These are phyloP conservation scores for Phytophthora pluvialis DNA, from an alignment of 352 stramenopile species.

Conservation along the genomic window DNA sequence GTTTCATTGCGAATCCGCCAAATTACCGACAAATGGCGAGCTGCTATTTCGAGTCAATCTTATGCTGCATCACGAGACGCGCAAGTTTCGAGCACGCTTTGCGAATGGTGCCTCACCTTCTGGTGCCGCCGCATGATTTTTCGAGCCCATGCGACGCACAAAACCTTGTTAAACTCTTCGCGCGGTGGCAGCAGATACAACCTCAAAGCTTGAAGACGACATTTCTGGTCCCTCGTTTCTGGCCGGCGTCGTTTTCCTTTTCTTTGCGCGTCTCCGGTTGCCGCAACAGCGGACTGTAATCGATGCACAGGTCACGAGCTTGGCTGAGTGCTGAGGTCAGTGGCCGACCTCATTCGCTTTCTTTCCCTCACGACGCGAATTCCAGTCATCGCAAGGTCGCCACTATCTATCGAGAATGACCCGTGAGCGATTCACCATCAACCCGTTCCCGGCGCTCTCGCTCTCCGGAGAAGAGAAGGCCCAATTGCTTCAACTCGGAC, in stretches of 20 bases:
- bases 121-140: constrained; percentile 6
- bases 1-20: too few species aligned
- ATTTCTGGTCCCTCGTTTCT: neutral
- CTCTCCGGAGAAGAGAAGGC: constrained; percentile 30
- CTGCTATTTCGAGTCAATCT: constrained; percentile 20
- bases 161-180: too few species aligned
- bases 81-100: constrained; percentile 7
- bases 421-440: constrained; percentile 33
- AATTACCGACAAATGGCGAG: too few species aligned
- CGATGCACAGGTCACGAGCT: neutral
- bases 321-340: neutral
- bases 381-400: neutral
- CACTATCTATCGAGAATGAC: constrained; percentile 11
- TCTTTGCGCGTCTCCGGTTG: constrained; percentile 3
- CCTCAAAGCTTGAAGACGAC: neutral
- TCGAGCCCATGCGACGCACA: too few species aligned
- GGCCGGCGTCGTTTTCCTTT: constrained; percentile 10
- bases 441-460: constrained; percentile 32
- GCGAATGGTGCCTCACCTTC: constrained; percentile 12
- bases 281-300: neutral
- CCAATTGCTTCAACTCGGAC: constrained; percentile 31
- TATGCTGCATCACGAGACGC: constrained; percentile 18
- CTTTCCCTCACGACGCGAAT: neutral
- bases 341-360: constrained; percentile 13
- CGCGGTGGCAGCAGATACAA: neutral